phyloP scores from a whole-genome alignment of 2,329 filamentous ascomycete genomes.

The Fusarium keratoplasticum region DNA sequence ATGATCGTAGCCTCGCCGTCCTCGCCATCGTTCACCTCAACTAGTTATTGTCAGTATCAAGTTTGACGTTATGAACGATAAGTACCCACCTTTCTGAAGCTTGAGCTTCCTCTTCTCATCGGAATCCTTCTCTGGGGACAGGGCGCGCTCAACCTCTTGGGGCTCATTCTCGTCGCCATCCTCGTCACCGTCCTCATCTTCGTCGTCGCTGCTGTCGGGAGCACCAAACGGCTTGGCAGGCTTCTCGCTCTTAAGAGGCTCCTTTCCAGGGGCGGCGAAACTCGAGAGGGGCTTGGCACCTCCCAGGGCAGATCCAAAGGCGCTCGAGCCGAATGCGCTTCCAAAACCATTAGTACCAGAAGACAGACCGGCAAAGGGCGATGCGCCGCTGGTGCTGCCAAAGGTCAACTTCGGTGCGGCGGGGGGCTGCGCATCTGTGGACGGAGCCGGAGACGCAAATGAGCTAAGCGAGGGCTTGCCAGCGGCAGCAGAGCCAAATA shows the following conservation, averaged over 20 bases:
- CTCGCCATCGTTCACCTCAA: slow-evolving; percentile 85
- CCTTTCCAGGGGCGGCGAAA: slow-evolving; percentile 74
- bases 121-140: slow-evolving; percentile 64
- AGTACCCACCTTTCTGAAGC: slow-evolving; percentile 74
- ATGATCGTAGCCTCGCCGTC: slow-evolving; percentile 82
- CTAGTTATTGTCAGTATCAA: slow-evolving; percentile 55
- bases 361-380: slow-evolving; percentile 61
- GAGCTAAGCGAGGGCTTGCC: slow-evolving; percentile 51
- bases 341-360: slow-evolving; percentile 62
- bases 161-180: slow-evolving; percentile 56
- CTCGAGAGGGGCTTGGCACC: slow-evolving; percentile 65
- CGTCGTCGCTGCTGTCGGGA: slow-evolving; percentile 73
- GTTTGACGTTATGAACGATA: neutral
- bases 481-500: slow-evolving; percentile 59
- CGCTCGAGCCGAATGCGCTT: slow-evolving; percentile 54
- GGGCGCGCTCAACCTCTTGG: slow-evolving; percentile 59
- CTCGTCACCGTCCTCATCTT: slow-evolving; percentile 54
- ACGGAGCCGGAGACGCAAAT: slow-evolving; percentile 46
- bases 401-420: slow-evolving; percentile 63
- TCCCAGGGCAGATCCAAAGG: slow-evolving; percentile 52
- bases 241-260: slow-evolving; percentile 66
- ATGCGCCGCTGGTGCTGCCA: slow-evolving; percentile 54
- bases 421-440: slow-evolving; percentile 42
- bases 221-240: slow-evolving; percentile 81
- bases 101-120: slow-evolving; percentile 75